These are phyloP conservation scores for Clonostachys sp. DNA, from an alignment of 2,329 filamentous ascomycete genomes.

Conservation along the genomic window DNA sequence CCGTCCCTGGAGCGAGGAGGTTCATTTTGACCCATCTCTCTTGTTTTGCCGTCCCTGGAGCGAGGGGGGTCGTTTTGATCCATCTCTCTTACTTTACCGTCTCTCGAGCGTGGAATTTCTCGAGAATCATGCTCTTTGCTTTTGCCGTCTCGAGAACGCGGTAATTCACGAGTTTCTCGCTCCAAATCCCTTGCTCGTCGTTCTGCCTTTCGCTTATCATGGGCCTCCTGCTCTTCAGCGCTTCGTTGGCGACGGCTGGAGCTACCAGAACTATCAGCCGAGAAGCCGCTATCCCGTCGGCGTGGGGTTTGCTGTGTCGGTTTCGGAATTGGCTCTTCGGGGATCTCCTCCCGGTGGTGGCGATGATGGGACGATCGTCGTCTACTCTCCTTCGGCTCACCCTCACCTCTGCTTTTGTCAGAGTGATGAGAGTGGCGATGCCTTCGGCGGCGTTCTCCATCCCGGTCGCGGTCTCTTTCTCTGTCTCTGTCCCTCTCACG, in stretches of 20 bases:
- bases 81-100: constrained; percentile 30
- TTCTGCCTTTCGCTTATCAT: constrained; percentile 45
- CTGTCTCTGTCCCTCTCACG: neutral
- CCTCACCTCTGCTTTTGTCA: constrained; percentile 21
- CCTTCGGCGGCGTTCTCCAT: constrained; percentile 32
- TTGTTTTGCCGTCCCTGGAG: constrained; percentile 6
- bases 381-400: constrained; percentile 18
- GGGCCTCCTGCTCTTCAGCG: constrained; percentile 42
- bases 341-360: constrained; percentile 2
- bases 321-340: too few species aligned
- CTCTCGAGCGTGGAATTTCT: constrained; percentile 7
- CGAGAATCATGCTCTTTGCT: constrained; percentile 18
- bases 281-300: constrained; percentile 40
- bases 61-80: constrained; percentile 30
- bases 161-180: constrained; percentile 47
- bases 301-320: constrained; percentile 24
- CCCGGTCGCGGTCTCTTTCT: constrained; percentile 21
- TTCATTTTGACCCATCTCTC: constrained; percentile 17
- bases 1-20: constrained; percentile 1
- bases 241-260: constrained; percentile 30
- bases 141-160: neutral
- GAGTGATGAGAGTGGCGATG: constrained; percentile 20
- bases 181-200: constrained; percentile 35
- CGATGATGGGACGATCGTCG: constrained; percentile 15
- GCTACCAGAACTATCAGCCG: constrained; percentile 30